A percentile compares a stretch with the other conserved stretches of the same genome.
phyloP scores from a whole-genome alignment of 805 yeast genomes.

The Saccharomycopsis selenospora region DNA sequence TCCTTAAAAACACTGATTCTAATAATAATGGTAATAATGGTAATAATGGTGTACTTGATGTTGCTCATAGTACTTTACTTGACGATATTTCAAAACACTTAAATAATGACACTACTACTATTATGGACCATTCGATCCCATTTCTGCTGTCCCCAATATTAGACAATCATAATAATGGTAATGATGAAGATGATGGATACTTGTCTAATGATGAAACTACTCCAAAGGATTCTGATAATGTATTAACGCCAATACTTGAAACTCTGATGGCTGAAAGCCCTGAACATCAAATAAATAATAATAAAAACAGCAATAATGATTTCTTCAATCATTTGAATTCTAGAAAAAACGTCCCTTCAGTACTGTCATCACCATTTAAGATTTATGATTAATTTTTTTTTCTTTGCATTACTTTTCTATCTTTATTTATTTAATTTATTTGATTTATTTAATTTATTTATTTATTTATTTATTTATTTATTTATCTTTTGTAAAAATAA shows the following conservation, averaged over 20 bases:
- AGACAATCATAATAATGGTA: background rate
- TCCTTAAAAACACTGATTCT: constrained; percentile 6
- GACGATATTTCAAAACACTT: background rate
- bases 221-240: constrained; percentile 17
- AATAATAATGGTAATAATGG: no score
- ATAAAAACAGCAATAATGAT: no score
- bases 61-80: no score
- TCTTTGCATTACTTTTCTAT: background rate
- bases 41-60: no score
- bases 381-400: constrained; percentile 10
- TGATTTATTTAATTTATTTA: background rate
- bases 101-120: background rate
- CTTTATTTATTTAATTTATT: no score
- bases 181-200: background rate
- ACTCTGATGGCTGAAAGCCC: background rate
- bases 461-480: background rate
- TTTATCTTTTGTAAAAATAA: background rate
- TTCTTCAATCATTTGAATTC: no score
- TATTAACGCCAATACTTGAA: constrained; percentile 20
- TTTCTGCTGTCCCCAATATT: background rate
- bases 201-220: constrained; percentile 14
- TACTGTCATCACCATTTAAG: constrained; percentile 14
- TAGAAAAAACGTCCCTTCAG: background rate
- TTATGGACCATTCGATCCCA: constrained; percentile 3
- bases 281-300: background rate